Percentiles rank a stretch among this genome's conserved stretches.
These are phyloP conservation scores for Babjeviella inositovora DNA, from an alignment of 805 yeast species.

Conservation along the genomic window DNA sequence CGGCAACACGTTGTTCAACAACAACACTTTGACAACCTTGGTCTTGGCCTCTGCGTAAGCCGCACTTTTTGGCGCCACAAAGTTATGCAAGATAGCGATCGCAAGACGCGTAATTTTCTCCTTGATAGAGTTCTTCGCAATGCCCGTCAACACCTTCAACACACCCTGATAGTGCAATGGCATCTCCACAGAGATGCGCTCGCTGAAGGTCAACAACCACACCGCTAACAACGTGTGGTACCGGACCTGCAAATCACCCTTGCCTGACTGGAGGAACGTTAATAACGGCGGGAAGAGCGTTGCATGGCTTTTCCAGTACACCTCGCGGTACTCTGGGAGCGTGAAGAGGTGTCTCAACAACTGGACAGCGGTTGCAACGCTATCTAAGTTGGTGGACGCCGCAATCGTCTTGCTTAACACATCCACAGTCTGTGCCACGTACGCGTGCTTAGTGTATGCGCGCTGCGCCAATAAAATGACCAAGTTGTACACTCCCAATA, in stretches of 20 bases:
- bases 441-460: conserved; percentile 4
- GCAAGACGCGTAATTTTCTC: conserved; percentile 81
- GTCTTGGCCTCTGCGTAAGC: conserved; percentile 12
- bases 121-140: conserved; percentile 73
- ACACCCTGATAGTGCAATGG: conserved; percentile 36
- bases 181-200: conserved; percentile 26
- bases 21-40: conserved; percentile 46
- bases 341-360: conserved; percentile 45
- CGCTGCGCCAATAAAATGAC: conserved; percentile 24
- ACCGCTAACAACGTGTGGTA: conserved; percentile 63
- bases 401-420: conserved; percentile 20
- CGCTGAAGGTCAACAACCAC: conserved; percentile 77
- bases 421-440: conserved; percentile 15
- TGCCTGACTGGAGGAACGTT: conserved; percentile 22
- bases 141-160: conserved; percentile 31
- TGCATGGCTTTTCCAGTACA: conserved; percentile 27
- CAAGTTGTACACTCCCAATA: conserved; percentile 38
- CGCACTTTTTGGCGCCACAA: conserved; percentile 27
- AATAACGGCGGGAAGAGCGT: conserved; percentile 32
- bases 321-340: conserved; percentile 30
- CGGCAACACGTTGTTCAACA: conserved; percentile 63
- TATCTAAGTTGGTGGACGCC: conserved; percentile 31
- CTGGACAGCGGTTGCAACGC: conserved; percentile 43
- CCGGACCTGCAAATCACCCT: conserved; percentile 60
- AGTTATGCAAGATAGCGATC: conserved; percentile 56